Evolutionary conservation across 176 grass and related monocot species (phyloP).

Genomic region (Paspalum vaginatum): DNA sequence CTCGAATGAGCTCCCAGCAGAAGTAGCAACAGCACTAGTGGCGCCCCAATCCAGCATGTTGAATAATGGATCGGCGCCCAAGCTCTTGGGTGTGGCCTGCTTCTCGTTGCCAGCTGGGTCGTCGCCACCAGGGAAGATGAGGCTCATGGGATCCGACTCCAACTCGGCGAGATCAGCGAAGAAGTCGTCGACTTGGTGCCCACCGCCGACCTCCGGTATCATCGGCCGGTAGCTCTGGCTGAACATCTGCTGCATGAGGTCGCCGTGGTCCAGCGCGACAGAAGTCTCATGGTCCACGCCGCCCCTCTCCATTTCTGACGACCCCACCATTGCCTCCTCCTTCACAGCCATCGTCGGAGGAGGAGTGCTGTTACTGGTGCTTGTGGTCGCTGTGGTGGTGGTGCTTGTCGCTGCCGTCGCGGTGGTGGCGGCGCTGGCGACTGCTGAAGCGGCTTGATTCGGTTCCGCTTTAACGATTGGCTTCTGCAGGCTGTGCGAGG

Average conservation of each 20-base stretch:
- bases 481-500: constrained; percentile 39
- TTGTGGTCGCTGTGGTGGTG: constrained; percentile 25
- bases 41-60: constrained; percentile 64
- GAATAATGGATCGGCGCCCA: constrained; percentile 51
- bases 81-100: constrained; percentile 40
- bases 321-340: constrained; percentile 40
- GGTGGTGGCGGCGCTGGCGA: neutral
- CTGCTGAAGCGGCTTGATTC: neutral
- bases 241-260: constrained; percentile 68
- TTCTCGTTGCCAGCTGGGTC: constrained; percentile 50
- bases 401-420: constrained; percentile 23
- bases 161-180: constrained; percentile 84
- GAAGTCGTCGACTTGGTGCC: constrained; percentile 72
- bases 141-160: constrained; percentile 80
- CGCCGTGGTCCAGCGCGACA: constrained; percentile 38
- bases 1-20: constrained; percentile 59
- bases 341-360: constrained; percentile 36
- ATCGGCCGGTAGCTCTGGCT: constrained; percentile 65
- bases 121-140: constrained; percentile 57
- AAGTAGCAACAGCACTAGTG: constrained; percentile 15
- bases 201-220: constrained; percentile 59
- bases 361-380: constrained; percentile 13
- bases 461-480: constrained; percentile 43
- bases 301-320: constrained; percentile 57
- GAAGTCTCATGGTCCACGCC: constrained; percentile 19